Evolutionary conservation across 1,284 basidiomycete species (phyloP).

Genomic region (Thelephora terrestris): DNA sequence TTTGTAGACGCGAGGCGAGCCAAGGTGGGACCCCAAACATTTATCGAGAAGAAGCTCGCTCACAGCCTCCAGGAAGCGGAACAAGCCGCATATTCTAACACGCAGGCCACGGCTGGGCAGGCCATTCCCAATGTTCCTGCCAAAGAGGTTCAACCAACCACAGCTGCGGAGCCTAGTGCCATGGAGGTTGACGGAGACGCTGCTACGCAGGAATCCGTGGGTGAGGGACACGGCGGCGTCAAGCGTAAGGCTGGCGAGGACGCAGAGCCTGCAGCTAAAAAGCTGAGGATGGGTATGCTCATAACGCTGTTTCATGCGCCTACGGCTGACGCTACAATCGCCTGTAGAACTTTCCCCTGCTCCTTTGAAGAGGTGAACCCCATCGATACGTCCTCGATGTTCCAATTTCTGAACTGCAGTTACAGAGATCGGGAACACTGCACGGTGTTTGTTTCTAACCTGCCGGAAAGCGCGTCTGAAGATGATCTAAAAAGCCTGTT

Average conservation of each 20-base stretch:
- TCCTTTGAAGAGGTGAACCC: slow-evolving; percentile 51
- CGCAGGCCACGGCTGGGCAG: slow-evolving; percentile 40
- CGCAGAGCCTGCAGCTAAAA: slow-evolving; percentile 38
- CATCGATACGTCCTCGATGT: not conserved
- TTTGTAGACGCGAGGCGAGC: slow-evolving; percentile 55
- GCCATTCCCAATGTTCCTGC: slow-evolving; percentile 29
- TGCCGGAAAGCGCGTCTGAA: slow-evolving; percentile 50
- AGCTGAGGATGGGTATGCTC: slow-evolving; percentile 41
- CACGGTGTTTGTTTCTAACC: slow-evolving; percentile 79
- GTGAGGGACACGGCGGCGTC: slow-evolving; percentile 25
- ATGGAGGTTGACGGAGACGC: slow-evolving; percentile 45
- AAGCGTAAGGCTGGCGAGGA: slow-evolving; percentile 58
- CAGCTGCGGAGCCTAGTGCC: slow-evolving; percentile 9
- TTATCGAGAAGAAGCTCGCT: slow-evolving; percentile 1
- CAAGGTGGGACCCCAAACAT: slow-evolving; percentile 37
- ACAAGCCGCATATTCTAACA: slow-evolving; percentile 39
- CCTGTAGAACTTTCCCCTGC: slow-evolving; percentile 32
- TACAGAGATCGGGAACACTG: slow-evolving; percentile 90
- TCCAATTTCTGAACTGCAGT: not conserved
- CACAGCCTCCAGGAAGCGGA: slow-evolving; percentile 42
- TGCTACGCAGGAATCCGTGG: slow-evolving; percentile 1
- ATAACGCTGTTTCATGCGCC: not conserved
- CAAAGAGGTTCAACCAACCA: slow-evolving; percentile 17
- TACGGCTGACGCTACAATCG: slow-evolving; percentile 3
- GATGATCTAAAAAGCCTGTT: slow-evolving; percentile 69